A percentile compares a stretch with the other conserved stretches of the same genome.
phyloP scores from a whole-genome alignment of 176 grass and related monocot genomes.

The Aegilops longissima region DNA sequence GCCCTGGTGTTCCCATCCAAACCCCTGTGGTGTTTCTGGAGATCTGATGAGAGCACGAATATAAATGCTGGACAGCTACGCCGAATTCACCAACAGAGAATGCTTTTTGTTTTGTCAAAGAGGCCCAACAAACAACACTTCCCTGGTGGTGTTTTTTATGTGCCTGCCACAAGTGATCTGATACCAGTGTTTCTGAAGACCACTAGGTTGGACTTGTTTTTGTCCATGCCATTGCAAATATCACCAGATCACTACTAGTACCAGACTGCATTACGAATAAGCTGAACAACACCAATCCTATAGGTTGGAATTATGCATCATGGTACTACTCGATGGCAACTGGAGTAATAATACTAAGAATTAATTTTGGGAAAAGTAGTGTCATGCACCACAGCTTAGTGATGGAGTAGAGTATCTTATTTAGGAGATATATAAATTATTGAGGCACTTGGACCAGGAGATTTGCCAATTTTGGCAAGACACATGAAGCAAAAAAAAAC shows the following conservation, averaged over 20 bases:
- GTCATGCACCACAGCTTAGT: background rate
- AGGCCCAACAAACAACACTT: background rate
- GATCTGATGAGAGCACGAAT: background rate
- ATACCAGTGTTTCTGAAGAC: background rate
- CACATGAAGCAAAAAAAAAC: slow-evolving; percentile 17
- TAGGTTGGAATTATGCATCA: background rate
- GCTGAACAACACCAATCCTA: background rate
- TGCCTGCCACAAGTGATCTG: background rate
- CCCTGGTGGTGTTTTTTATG: background rate
- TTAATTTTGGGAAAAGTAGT: background rate
- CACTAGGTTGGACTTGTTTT: background rate
- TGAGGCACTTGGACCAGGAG: slow-evolving; percentile 9
- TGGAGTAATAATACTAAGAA: background rate
- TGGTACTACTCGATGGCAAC: background rate
- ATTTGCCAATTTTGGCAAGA: slow-evolving; percentile 3
- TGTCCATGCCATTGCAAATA: background rate
- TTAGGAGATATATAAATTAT: background rate
- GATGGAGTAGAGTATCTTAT: background rate
- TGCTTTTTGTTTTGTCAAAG: background rate
- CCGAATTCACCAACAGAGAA: background rate
- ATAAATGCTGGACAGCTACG: background rate
- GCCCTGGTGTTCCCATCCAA: slow-evolving; percentile 23
- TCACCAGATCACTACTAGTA: background rate
- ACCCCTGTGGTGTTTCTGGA: slow-evolving; percentile 9
- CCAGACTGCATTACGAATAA: background rate